Evolutionary conservation across 192 early-diverging fungal species (phyloP), one percentile per base, ranked within the genome.

Genomic region (Funneliformis geosporum): DNA sequence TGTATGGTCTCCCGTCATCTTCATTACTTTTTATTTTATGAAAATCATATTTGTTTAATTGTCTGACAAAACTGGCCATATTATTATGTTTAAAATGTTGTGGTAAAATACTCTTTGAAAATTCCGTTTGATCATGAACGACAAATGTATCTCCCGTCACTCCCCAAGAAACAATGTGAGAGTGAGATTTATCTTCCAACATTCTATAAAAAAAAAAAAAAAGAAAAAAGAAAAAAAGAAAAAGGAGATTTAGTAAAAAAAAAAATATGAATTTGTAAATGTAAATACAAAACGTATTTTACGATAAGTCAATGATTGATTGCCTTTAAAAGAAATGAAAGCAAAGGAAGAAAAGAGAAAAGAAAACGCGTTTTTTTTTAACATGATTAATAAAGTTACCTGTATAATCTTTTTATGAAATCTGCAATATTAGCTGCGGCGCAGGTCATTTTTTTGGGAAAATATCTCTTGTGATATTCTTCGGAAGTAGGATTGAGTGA

Each of bases 1-100:
- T 80, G 60, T 84, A 86, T 14, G 83, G 80, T 55, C 72, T 72
- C 6, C 69, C 25, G 4, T 80, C 69, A 10, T 85, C 81, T 68
- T 85, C 84, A 9, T 81, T 86, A 21, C 59, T 81, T 68, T 91
- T 92, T 70, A 89, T 85, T 77, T 91, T 92, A 68, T 89, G 87
- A 74, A 92, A 92, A 67, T 85, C 90, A 79, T 90, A 91, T 83
- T 88, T 90, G 83, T 91, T 91, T 71, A 90, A 85, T 79, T 91
- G 90, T 16, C 90, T 81, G 1, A 88, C 87, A 84, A 88, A 88
- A 42, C 83, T 84, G 2, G 82, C 81, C 75, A 86, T 86, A 64
- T 88, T 89, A 80, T 84, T 88, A 79, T 91, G 90, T 76, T 90
- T 90, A 76, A 89, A 91, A 70, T 87, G 83, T 60, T 75, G 75